Evolutionary conservation across 352 stramenopile species (phyloP), one percentile per base, ranked within the genome.

Genomic region (Phytophthora sojae): DNA sequence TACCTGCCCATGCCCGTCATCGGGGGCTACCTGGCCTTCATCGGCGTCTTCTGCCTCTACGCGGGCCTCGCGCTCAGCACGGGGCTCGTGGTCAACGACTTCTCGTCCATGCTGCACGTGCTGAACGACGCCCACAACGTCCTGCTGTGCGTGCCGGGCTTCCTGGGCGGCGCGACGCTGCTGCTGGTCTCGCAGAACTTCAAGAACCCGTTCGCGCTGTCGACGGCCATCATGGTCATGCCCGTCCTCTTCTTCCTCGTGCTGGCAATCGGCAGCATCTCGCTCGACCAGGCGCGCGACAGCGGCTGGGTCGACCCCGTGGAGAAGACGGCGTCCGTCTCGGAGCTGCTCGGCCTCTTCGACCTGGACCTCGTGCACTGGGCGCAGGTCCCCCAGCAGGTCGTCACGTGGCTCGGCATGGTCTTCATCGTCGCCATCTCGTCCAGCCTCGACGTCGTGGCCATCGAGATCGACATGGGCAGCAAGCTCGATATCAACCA

Each of bases 21-120:
- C 35, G 97, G 95, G n/a, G 97, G 97, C 29, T 99, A 99, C 84
- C 77, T 99, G 19, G 97, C 96, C 9, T 98, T 97, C 77, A 99
- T 99, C 69, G 97, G 97, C 17, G 93, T 98, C 51, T 99, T 99
- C 71, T 98, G 93, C 75, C 37, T 98, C 8, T 91, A 97, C 70
- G 95, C 93, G 0, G 95, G 94, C 0, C 79, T 98, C 25, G 91
- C 89, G 17, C 75, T 98, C 14, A 96, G 90, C 75, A 97, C 96
- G 26, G 88, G 82, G 0, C 81, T 90, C 42, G 80, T 92, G 25
- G 92, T 98, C 73, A 95, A 96, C 67, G 85, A 89, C 54, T 83
- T 95, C 45, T 64, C 72, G 26, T 94, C 92, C 73, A 91, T 94
- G 68, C 23, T 77, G 30, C 74, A 90, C 64, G 69, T 98, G 14